Evolutionary conservation across 2,329 filamentous ascomycete genomes (phyloP), one percentile per base, ranked within the genome.

Genomic region (Scedosporium dehoogii): DNA sequence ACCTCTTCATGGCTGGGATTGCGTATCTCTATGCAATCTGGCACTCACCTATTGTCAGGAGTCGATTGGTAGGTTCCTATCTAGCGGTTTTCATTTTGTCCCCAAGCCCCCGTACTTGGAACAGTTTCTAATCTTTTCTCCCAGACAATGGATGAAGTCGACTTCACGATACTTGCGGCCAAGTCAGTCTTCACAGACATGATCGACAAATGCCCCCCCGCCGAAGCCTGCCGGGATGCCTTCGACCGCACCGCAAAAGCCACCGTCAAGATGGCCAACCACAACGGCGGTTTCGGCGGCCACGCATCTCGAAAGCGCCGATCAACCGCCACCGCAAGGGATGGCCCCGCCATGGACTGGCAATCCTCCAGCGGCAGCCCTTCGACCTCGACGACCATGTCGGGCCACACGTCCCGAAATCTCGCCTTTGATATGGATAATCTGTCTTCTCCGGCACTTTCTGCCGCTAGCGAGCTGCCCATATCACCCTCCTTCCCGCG

Each of bases 1-100:
- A 97, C 74, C 81, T 97, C 6, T 97, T 97, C 76, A 97, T 96
- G 90, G 93, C 93, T 29, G 93, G 92, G 75, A 88, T 97, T 64
- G 96, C 93, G 25, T 97, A 97, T 73, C 81, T 97, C 2, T 97
- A 97, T 74, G 92, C 94, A 21, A 94, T 97, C 63, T 97, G 93
- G 93, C 93, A 97, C 74, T 97, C 93, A 10, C 86, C 91, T 5
- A 83, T 91, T 61, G 93, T 97, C 59, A 85, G 93, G 69, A 92
- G 89, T 72, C 86, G 90, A 63, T 78, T 97, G 74, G 90, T 93
- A 83, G 77, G 89, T 79, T n/a, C 7, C 21, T 6, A 48, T 7
- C 23, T 25, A 10, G 23, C 21, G 46, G 23, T 60, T 56, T 18
- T 58, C 12, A 4, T 4, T 10, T 44, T 61, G 21, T 48, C 14